Percentiles rank a stretch among this genome's conserved stretches.
Conservation (phyloP, 306 rosid species). For the Albizia julibrissin region DNA sequence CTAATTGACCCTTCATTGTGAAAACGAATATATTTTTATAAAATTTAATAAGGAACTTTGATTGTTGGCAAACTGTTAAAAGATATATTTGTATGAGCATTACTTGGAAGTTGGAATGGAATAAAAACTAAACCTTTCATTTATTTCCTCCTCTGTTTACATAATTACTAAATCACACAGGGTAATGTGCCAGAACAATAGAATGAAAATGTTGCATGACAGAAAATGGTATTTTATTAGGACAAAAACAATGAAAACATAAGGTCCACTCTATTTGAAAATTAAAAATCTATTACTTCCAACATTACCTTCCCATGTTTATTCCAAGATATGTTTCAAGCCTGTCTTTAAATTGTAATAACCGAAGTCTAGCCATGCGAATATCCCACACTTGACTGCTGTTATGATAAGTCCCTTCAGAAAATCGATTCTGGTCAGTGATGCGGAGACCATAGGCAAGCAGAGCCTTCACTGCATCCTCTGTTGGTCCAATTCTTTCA, state of each 20-base stretch:
- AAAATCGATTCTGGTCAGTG: slow-evolving; percentile 70
- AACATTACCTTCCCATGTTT: slow-evolving; percentile 93
- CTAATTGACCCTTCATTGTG: background rate
- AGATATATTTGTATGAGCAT: background rate
- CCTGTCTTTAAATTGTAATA: slow-evolving; percentile 83
- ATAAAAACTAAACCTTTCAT: background rate
- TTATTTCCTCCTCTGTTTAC: background rate
- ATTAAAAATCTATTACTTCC: slow-evolving; percentile 27
- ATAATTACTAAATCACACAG: background rate
- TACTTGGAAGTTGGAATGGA: background rate
- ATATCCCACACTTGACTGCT: slow-evolving; percentile 62
- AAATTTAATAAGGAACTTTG: background rate
- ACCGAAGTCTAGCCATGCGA: slow-evolving; percentile 76
- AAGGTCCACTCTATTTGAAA: slow-evolving; percentile 12
- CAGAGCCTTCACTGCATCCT: slow-evolving; percentile 76
- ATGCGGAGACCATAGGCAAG: slow-evolving; percentile 76
- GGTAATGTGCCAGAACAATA: slow-evolving; percentile 20
- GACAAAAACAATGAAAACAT: background rate
- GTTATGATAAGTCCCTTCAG: slow-evolving; percentile 51
- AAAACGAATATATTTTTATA: background rate
- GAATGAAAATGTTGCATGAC: slow-evolving; percentile 18
- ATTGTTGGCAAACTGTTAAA: background rate
- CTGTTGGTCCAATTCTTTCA: slow-evolving; percentile 81
- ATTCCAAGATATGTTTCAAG: slow-evolving; percentile 94
- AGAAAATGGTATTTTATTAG: background rate